Evolutionary conservation across 352 stramenopile genomes (phyloP).

Genomic region (Phytopythium oedochilum): DNA sequence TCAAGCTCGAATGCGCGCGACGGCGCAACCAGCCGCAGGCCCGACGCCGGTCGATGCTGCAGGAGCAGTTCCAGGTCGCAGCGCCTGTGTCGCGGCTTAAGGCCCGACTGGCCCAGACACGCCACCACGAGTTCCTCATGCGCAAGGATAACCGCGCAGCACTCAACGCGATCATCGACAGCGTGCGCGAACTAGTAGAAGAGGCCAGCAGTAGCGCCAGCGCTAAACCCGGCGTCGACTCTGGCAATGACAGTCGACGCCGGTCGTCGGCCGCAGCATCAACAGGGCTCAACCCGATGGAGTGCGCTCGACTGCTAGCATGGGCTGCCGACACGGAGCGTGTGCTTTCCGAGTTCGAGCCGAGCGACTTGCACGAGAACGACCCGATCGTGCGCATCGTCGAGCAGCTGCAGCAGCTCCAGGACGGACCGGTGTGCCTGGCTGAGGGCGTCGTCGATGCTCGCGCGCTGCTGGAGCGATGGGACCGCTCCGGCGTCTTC

Average conservation of each 20-base stretch:
- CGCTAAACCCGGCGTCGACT: not conserved
- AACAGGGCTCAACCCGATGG: slow-evolving; percentile 34
- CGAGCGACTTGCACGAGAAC: slow-evolving; percentile 33
- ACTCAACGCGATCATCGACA: slow-evolving; percentile 35
- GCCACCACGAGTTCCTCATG: slow-evolving; percentile 44
- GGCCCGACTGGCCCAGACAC: slow-evolving; percentile 38
- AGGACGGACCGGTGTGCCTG: slow-evolving; percentile 52
- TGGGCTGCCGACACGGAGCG: slow-evolving; percentile 38
- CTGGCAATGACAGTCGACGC: not conserved
- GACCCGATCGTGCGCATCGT: slow-evolving; percentile 48
- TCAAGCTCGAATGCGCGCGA: slow-evolving; percentile 49
- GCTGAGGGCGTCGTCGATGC: slow-evolving; percentile 47
- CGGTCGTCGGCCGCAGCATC: slow-evolving; percentile 4
- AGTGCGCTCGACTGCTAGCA: slow-evolving; percentile 31
- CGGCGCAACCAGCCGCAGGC: slow-evolving; percentile 37
- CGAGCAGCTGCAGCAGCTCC: slow-evolving; percentile 48
- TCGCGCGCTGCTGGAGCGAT: slow-evolving; percentile 39
- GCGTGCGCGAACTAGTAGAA: slow-evolving; percentile 32
- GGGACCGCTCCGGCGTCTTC: slow-evolving; percentile 52
- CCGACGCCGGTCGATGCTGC: slow-evolving; percentile 38
- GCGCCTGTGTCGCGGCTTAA: slow-evolving; percentile 31
- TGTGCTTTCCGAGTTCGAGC: slow-evolving; percentile 36
- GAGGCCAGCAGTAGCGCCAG: not conserved
- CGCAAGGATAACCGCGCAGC: slow-evolving; percentile 41
- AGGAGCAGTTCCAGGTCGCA: slow-evolving; percentile 39